phyloP scores from a whole-genome alignment of 2,329 filamentous ascomycete species.

The Ophiostoma piceae region DNA sequence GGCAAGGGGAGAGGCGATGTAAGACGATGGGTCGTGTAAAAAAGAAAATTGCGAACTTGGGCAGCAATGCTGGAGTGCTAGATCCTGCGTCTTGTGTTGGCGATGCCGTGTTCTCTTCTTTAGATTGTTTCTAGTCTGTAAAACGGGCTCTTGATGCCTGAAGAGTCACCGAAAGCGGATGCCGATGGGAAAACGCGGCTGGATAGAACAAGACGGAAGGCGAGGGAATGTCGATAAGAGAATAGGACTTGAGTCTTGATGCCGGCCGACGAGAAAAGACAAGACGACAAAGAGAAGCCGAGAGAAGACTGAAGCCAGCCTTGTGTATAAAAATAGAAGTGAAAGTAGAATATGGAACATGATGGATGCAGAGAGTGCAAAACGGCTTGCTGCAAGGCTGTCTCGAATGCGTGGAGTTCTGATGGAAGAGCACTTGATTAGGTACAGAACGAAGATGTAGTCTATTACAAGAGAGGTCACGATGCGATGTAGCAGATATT shows the following conservation, averaged over 20 bases:
- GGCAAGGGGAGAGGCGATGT: not conserved
- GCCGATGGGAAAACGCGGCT: not conserved
- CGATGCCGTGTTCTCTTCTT: not conserved
- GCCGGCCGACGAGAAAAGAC: not conserved
- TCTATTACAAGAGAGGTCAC: not conserved
- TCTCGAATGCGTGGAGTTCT: not conserved
- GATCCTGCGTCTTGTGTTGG: conserved; percentile 10
- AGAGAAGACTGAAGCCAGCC: not conserved
- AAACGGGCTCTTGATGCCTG: conserved; percentile 1
- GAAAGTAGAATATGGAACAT: not conserved
- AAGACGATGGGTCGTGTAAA: conserved; percentile 1
- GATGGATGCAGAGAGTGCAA: not conserved
- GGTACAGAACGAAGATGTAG: too few species aligned
- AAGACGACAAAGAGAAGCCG: not conserved
- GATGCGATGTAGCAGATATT: conserved; percentile 1
- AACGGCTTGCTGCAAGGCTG: not conserved
- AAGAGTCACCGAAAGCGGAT: conserved; percentile 2
- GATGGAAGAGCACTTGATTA: not conserved
- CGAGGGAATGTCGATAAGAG: not conserved
- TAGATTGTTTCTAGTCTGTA: not conserved
- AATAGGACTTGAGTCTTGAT: not conserved
- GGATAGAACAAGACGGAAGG: not conserved
- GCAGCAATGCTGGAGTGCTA: conserved; percentile 24
- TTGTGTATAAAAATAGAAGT: not conserved
- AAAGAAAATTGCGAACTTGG: conserved; percentile 18